Base-by-base conservation (phyloP, 78 protist species). In the Dictyostelium purpureum region DNA sequence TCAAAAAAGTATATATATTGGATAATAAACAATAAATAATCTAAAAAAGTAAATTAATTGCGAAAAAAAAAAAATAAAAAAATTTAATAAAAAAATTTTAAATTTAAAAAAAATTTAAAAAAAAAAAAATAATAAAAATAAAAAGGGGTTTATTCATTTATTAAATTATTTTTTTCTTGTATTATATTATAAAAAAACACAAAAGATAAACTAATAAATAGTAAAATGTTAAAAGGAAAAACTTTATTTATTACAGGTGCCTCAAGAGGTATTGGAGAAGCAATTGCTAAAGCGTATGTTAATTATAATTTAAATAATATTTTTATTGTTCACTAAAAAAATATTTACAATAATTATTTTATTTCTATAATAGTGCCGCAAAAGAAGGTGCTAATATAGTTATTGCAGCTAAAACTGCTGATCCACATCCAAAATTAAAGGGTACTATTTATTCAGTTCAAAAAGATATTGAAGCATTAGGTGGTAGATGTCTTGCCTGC, bases 361-460 rank as follows among this genome's bases (percentile, higher is more conserved):
- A 38, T 52, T 47, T 31, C 26, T 24, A 26, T n/a, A 28, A 66
- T 47, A 87, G 85, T 28, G 77, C 81, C 9, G 96, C 89, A 21
- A 81, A 70, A 63, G 56, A 77, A 9, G 96, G 94, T 14, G 94
- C 76, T n/a, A 76, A 82, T 59, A 51, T 79, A 19, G 90, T 54
- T 26, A 94, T 96, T 56, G 97, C 93, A 9, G 97, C 97, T 16
- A 96, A 96, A 74, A 87, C 97, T 3, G 35, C 93, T 3, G 91
- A 59, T 43, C 90, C 95, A 43, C 91, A 97, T 57, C 96, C 98
- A 69, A 96, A 96, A 81, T 65, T 96, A 57, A 95, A 96, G 43
- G 98, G 98, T 75, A 96, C 98, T 10, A 95, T 96, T 26, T 89
- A 51, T 88, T 81, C 96, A 6, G 98, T 93, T 21, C 82, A 95